These are phyloP conservation scores for Hortaea werneckii DNA, from an alignment of 2,329 filamentous ascomycete genomes.

Conservation along the genomic window DNA sequence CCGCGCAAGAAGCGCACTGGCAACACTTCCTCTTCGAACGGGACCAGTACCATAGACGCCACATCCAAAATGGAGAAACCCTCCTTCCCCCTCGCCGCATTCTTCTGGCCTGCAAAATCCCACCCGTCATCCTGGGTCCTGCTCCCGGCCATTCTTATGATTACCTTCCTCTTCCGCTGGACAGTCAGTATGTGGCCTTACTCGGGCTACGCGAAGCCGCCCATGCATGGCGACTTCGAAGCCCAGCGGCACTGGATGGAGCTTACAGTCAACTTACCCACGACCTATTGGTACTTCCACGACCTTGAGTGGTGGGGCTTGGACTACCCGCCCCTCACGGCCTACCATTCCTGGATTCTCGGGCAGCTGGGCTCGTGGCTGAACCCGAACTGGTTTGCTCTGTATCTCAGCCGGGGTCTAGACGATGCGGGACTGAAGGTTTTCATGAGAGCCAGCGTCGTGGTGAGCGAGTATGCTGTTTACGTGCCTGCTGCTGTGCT, in stretches of 20 bases:
- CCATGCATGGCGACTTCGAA: slow-evolving; percentile 95
- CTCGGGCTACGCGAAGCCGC: slow-evolving; percentile 74
- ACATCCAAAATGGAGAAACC: slow-evolving; percentile 42
- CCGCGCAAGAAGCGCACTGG: slow-evolving; percentile 34
- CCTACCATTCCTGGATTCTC: slow-evolving; percentile 95
- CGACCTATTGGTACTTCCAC: slow-evolving; percentile 96
- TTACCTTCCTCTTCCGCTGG: slow-evolving; percentile 86
- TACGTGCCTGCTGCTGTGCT: slow-evolving; percentile 79
- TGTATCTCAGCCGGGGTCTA: slow-evolving; percentile 70
- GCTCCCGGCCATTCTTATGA: slow-evolving; percentile 79
- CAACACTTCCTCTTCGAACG: slow-evolving; percentile 32
- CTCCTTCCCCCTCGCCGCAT: slow-evolving; percentile 82
- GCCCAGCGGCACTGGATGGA: slow-evolving; percentile 99
- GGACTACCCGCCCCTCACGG: slow-evolving; percentile 93
- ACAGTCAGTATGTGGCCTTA: slow-evolving; percentile 88
- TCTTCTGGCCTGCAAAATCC: slow-evolving; percentile 76
- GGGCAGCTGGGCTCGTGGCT: slow-evolving; percentile 74
- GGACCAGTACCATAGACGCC: slow-evolving; percentile 35
- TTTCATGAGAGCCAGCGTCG: slow-evolving; percentile 89
- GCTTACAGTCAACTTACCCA: slow-evolving; percentile 74
- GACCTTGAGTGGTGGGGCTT: slow-evolving; percentile 96
- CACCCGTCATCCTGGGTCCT: slow-evolving; percentile 86
- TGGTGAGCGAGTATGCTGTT: slow-evolving; percentile 81
- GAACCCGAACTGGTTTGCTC: slow-evolving; percentile 75
- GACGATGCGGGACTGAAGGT: slow-evolving; percentile 76